These are phyloP conservation scores for Theileria equi DNA, from an alignment of 169 alveolate species.

Conservation along the genomic window DNA sequence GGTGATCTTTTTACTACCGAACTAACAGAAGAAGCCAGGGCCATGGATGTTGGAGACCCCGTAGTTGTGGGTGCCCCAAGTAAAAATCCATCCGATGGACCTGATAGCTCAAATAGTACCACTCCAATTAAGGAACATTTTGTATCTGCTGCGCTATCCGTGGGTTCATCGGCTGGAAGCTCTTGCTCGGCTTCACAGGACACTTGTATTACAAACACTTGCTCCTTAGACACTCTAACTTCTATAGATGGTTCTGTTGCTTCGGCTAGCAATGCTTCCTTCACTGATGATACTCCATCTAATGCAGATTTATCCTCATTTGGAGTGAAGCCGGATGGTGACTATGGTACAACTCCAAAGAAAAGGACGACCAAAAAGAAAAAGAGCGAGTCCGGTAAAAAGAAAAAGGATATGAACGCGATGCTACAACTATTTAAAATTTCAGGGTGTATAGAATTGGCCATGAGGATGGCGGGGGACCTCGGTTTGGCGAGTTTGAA, in stretches of 20 bases:
- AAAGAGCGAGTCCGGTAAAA: background rate
- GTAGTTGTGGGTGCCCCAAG: background rate
- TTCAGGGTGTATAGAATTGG: background rate
- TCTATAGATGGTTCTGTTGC: background rate
- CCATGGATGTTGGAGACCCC: background rate
- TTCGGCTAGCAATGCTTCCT: background rate
- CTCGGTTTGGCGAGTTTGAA: background rate
- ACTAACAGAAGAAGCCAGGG: background rate
- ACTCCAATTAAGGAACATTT: no score
- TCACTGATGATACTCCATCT: no score
- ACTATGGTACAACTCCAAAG: no score
- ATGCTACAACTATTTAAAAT: background rate
- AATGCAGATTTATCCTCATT: no score
- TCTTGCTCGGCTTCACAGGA: no score
- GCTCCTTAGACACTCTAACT: conserved; percentile 1
- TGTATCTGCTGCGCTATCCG: no score
- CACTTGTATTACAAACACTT: no score
- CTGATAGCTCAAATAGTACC: no score
- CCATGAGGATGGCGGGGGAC: background rate
- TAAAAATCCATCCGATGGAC: background rate
- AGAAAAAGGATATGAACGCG: background rate
- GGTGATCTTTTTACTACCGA: background rate
- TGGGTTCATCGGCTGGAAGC: no score
- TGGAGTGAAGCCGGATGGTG: no score
- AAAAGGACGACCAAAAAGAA: no score